Base-by-base conservation (phyloP, 495 filamentous ascomycete genomes). In the Penicillium manginii region DNA sequence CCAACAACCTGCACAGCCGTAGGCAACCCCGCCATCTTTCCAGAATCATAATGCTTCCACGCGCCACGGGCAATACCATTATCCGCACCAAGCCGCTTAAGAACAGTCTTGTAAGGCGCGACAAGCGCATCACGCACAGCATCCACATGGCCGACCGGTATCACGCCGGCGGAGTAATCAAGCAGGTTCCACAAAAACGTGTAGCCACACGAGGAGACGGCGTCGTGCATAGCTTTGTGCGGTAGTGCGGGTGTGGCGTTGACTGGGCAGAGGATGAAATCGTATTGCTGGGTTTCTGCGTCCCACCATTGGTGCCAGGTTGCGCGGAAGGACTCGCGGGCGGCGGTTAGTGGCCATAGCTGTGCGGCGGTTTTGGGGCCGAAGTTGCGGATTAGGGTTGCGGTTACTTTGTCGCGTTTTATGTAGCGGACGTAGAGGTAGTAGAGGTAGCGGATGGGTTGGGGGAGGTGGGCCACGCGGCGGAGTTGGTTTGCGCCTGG, bases 121-220 rank as follows among this genome's bases (percentile, higher is more conserved):
- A 85, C 81, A 2, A 96, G 83, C 33, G 77, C 74, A 65, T 98
- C 93, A 8, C 85, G 72, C 1, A 64, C 71, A 32, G 82, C 76
- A 64, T 96, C 88, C 10, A 98, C 94, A 32, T 91, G 88, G 1
- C 91, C 94, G 3, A 98, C 86, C 0, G 94, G 93, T 35, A 98
- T 60, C 23, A 97, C 86, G 40, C 94, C 93, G 17, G 84, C 83
- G 0, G 90, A 84, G 71, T 97, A 97, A 71, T 98, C 94, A 12
- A 97, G 81, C 80, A 97, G 55, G 65, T 97, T 98, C 80, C 93
- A 98, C 54, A 98, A 76, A 69, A 98, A 97, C 0, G 93, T 97
- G 70, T 98, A 98, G 3, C 92, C 93, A 65, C 94, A 98, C 40
- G 86, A 90, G 54, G 87, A 88, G 40, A 97, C 90, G 0, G 91